Percentiles rank a stretch among this genome's conserved stretches.
Evolutionary conservation across 2,329 filamentous ascomycete species (phyloP).

Genomic region (Fusarium torulosum): DNA sequence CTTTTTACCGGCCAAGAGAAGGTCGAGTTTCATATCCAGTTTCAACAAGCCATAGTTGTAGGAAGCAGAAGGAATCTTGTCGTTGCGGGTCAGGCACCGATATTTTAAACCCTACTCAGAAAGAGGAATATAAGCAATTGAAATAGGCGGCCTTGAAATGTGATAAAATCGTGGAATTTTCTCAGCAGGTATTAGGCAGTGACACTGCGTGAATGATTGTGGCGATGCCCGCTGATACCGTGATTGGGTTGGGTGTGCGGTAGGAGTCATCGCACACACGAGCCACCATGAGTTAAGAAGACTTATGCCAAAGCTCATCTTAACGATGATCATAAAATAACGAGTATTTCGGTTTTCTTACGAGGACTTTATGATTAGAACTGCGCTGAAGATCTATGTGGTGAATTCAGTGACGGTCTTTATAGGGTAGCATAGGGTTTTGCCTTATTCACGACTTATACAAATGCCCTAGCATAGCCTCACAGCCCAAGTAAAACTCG

Average conservation of each 20-base stretch:
- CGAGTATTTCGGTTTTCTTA: too few relatives aligned
- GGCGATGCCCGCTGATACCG: conserved; percentile 10
- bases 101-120: not conserved
- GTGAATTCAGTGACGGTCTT: not conserved
- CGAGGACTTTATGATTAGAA: too few relatives aligned
- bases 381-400: not conserved
- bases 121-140: not conserved
- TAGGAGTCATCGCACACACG: not conserved
- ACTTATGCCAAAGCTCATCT: fast-evolving
- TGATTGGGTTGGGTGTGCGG: conserved; percentile 12
- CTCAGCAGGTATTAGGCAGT: conserved; percentile 14
- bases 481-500: not conserved
- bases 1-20: not conserved
- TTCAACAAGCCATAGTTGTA: not conserved
- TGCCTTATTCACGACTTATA: conserved; percentile 3
- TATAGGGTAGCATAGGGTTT: conserved; percentile 10
- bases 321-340: not conserved
- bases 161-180: not conserved
- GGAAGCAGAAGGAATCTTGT: not conserved
- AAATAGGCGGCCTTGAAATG: not conserved
- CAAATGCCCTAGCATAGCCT: conserved; percentile 5
- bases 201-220: conserved; percentile 13
- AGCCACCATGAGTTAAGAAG: not conserved
- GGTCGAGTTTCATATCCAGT: not conserved
- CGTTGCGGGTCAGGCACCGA: not conserved